Conservation (phyloP, 352 stramenopile species). For the Phytophthora foliorum region DNA sequence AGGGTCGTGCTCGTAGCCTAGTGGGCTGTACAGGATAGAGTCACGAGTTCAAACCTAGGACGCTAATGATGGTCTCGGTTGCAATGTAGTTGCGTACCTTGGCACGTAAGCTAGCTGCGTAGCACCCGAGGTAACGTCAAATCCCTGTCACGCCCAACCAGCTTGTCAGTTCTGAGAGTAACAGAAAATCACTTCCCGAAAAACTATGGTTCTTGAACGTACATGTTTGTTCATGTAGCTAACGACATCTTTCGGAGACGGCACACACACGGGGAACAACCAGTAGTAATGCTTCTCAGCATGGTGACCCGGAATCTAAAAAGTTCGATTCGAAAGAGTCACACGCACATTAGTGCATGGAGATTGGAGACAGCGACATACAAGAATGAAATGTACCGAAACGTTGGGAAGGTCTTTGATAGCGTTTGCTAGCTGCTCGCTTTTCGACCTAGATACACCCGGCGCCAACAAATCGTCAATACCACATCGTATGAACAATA, state of each 20-base stretch:
- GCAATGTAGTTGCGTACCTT: slow-evolving; percentile 44
- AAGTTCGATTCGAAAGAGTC: not conserved
- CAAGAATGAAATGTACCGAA: slow-evolving; percentile 38
- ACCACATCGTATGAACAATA: not conserved
- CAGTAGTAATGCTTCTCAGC: slow-evolving; percentile 84
- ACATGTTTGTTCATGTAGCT: slow-evolving; percentile 83
- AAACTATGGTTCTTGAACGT: slow-evolving; percentile 7
- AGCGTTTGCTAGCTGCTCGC: slow-evolving; percentile 63
- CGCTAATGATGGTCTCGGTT: not conserved
- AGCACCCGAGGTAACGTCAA: slow-evolving; percentile 82
- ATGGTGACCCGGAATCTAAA: slow-evolving; percentile 65
- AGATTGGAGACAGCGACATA: not conserved
- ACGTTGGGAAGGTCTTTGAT: slow-evolving; percentile 69
- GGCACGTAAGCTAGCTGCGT: slow-evolving; percentile 79
- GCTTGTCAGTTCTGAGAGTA: not conserved
- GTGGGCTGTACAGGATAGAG: slow-evolving; percentile 37
- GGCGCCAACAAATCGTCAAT: not conserved
- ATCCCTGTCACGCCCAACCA: slow-evolving; percentile 50
- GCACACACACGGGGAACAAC: slow-evolving; percentile 82
- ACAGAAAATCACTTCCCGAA: not conserved
- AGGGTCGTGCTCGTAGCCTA: slow-evolving; percentile 63
- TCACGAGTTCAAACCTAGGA: not conserved
- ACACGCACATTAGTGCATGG: not conserved
- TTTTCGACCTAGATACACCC: slow-evolving; percentile 58
- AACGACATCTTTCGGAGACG: slow-evolving; percentile 59